Conservation (phyloP, 305 asterid genomes). For the Fraxinus greggii region DNA sequence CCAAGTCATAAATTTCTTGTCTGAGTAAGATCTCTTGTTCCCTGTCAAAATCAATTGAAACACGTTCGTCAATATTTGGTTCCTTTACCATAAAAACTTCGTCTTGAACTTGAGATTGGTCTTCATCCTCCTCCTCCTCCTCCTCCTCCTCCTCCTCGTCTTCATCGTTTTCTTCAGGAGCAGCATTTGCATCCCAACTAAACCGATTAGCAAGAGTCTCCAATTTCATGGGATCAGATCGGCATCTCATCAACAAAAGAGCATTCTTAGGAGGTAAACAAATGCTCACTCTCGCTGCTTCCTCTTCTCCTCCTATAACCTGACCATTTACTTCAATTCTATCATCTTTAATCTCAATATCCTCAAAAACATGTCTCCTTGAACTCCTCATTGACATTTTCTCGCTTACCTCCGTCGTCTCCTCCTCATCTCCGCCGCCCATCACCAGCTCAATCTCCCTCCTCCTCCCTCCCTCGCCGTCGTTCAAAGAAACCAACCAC, state of each 20-base stretch:
- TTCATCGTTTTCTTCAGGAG: background rate
- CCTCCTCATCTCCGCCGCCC: constrained; percentile 61
- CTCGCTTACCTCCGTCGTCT: constrained; percentile 23
- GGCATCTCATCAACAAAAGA: constrained; percentile 49
- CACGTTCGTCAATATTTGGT: constrained; percentile 16
- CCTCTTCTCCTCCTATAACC: constrained; percentile 15
- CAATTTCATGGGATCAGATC: constrained; percentile 53
- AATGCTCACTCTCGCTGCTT: constrained; percentile 39
- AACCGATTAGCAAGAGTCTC: constrained; percentile 42
- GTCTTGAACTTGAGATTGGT: constrained; percentile 17
- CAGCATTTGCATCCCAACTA: constrained; percentile 42
- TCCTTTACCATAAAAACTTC: constrained; percentile 3
- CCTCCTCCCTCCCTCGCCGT: constrained; percentile 58
- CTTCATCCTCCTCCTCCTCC: constrained; percentile 1
- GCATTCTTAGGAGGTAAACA: constrained; percentile 58
- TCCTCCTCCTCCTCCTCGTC: constrained; percentile 24
- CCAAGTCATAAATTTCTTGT: background rate
- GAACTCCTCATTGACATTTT: constrained; percentile 47
- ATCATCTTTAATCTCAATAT: constrained; percentile 66
- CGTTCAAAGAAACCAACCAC: constrained; percentile 79
- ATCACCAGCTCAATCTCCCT: constrained; percentile 85
- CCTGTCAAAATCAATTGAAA: constrained; percentile 18
- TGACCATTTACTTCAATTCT: constrained; percentile 33
- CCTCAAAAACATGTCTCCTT: constrained; percentile 83
- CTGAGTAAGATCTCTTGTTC: constrained; percentile 15